These are phyloP conservation scores for Byssothecium circinans DNA, from an alignment of 2,329 filamentous ascomycete genomes.

Conservation along the genomic window DNA sequence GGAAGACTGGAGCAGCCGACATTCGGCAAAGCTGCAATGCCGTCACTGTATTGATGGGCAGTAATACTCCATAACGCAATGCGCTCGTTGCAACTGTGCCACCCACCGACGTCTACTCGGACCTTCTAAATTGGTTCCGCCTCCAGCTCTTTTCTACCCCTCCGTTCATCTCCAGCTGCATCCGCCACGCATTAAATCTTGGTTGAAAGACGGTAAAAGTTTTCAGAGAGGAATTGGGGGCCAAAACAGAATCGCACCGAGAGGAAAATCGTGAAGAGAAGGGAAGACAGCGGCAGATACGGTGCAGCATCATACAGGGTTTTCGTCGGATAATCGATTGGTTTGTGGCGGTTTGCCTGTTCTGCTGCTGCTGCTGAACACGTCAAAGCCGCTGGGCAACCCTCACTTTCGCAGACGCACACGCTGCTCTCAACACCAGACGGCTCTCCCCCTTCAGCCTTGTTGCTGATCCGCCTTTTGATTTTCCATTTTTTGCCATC, in stretches of 20 bases:
- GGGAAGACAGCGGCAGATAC: constrained; percentile 27
- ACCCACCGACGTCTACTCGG: constrained; percentile 7
- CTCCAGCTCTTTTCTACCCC: constrained; percentile 1
- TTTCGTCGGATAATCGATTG: constrained; percentile 40
- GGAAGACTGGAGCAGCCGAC: constrained; percentile 13
- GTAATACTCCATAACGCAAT: constrained; percentile 6
- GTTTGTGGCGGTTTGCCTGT: constrained; percentile 24
- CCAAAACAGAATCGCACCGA: constrained; percentile 21
- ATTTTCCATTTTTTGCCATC: constrained; percentile 9
- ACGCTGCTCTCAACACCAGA: constrained; percentile 29
- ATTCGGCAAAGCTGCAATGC: constrained; percentile 16
- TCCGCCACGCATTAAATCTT: constrained; percentile 15
- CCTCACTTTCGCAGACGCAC: constrained; percentile 24
- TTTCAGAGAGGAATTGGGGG: constrained; percentile 26
- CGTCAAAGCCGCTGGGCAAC: constrained; percentile 34
- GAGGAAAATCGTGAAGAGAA: constrained; percentile 25
- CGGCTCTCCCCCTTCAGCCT: constrained; percentile 28
- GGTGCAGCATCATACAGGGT: constrained; percentile 35
- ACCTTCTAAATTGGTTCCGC: constrained; percentile 11
- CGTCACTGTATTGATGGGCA: constrained; percentile 2
- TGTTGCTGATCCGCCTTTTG: constrained; percentile 22
- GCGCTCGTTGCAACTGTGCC: constrained; percentile 16
- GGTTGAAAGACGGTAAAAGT: constrained; percentile 14
- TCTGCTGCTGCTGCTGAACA: constrained; percentile 32
- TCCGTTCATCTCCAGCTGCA: constrained; percentile 11